Evolutionary conservation across 148 eudicot genomes (phyloP), one percentile per base, ranked within the genome.

Genomic region (Amaranthus hypochondriacus): DNA sequence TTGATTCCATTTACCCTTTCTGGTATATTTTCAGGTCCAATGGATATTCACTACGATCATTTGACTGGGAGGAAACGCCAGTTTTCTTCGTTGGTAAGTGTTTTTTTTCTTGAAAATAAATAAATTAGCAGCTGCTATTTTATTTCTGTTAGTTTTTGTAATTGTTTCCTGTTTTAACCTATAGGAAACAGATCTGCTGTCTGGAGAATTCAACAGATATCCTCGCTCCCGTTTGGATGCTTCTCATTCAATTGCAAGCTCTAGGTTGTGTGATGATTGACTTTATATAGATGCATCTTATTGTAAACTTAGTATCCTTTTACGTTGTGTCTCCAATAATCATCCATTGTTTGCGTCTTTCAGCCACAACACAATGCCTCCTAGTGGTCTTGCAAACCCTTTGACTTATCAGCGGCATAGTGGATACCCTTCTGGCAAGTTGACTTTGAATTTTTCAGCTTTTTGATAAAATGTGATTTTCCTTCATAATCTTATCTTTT

Each of bases 171-270:
- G 12, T 14, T 63, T 56, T 15, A n/a, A 58, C 14, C 49, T 18
- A 56, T 70, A 85, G 88, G 88, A 74, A n/a, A 73, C 79, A 55
- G 78, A 75, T 78, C 74, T 75, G 9, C 62, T 62, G 56, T 51
- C 53, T 81, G 42, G 77, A 66, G 81, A 76, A 48, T 71, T 58
- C 57, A 58, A 72, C 72, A 73, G 78, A 70, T 73, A 80, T 69
- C 76, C 77, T 18, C 75, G 66, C 15, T 50, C 62, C 43, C 83
- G 56, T 21, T 44, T 69, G 39, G 83, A 79, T 71, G 70, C 79
- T 64, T 73, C 79, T 68, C 48, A 56, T 65, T 70, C 76, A 43
- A 72, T 50, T 71, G 63, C 75, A 46, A 75, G 73, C 56, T 71
- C 77, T 65, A 79, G 87, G 85, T 82, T 21, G 48, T 52, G 53